Base-by-base conservation (phyloP, 2,329 filamentous ascomycete genomes). In the Hypoxylon sp. region DNA sequence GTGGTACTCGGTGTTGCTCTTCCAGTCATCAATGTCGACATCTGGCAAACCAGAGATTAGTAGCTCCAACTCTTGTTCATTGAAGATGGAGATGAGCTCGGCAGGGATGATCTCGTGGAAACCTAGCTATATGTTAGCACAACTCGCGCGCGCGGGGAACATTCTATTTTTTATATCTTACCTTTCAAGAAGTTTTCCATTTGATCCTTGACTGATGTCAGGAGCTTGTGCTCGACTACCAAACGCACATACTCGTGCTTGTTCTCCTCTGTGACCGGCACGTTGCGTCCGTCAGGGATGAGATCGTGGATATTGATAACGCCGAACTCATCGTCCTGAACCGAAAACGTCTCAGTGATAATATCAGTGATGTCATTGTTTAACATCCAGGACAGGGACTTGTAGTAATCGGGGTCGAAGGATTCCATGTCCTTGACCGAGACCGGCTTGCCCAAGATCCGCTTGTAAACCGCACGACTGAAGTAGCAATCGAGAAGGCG, bases 391-490 rank as follows among this genome's bases (percentile, higher is more conserved):
- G 94, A 85, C 15, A 99, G 81, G 9, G 93, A 97, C 73, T 97
- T 99, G 83, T 97, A 97, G 76, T 99, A 99, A 66, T 99, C 93
- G 3, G 96, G 87, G 70, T 99, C 94, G 55, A 99, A 89, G 15
- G 92, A 97, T 73, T 99, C 94, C 91, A 99, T 97, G 67, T 99
- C 94, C 77, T 99, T 99, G 72, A 99, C 89, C 6, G 92, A 97
- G 29, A 97, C 93, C 3, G 90, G 85, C 71, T 95, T 96, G 69
- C 94, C 90, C 19, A 99, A 83, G 59, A 99, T 97, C 62, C 91
- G 89, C 78, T 97, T 97, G 81, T 99, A 99, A 41, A 99, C 93
- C 9, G 95, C 95, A 68, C 94, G 87, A 74, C 93, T 97, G 78
- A 99, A 99, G 79, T 97, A 96, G 73, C 94, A 99, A 72, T 99